These are phyloP conservation scores for Zasmidium citrigriseum DNA, from an alignment of 2,329 filamentous ascomycete genomes.

Conservation along the genomic window DNA sequence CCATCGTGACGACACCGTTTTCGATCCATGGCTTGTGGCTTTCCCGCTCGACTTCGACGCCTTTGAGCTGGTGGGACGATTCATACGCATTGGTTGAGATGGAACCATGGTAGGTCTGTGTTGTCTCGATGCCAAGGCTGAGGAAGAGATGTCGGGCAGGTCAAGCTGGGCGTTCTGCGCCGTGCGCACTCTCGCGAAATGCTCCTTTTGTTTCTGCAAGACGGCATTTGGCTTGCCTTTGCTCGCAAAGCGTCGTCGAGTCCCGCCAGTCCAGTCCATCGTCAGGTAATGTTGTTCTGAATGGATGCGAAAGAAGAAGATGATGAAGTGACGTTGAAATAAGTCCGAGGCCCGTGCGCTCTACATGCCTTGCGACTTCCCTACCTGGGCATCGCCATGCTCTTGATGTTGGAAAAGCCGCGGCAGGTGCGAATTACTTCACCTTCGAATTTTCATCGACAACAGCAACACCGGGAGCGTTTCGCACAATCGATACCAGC, in stretches of 20 bases:
- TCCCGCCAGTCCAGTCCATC: conserved; percentile 55
- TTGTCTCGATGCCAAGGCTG: conserved; percentile 10
- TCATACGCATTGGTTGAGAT: neutral
- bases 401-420: no score
- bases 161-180: conserved; percentile 14
- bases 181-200: conserved; percentile 46
- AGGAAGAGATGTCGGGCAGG: conserved; percentile 13
- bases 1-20: no score
- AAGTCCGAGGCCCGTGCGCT: neutral
- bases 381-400: no score
- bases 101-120: neutral
- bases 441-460: no score
- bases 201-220: conserved; percentile 45
- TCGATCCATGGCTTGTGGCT: no score
- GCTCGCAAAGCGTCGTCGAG: conserved; percentile 29
- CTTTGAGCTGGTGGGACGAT: neutral
- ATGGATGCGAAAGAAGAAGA: neutral
- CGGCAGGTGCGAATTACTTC: no score
- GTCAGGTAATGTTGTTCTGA: neutral
- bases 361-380: neutral
- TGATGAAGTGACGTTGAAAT: neutral
- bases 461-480: no score
- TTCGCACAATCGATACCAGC: no score
- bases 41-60: neutral
- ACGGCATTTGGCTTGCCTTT: conserved; percentile 38